A percentile compares a stretch with the other conserved stretches of the same genome.
phyloP scores from a whole-genome alignment of 2,329 filamentous ascomycete genomes.

The Phialophora chinensis region DNA sequence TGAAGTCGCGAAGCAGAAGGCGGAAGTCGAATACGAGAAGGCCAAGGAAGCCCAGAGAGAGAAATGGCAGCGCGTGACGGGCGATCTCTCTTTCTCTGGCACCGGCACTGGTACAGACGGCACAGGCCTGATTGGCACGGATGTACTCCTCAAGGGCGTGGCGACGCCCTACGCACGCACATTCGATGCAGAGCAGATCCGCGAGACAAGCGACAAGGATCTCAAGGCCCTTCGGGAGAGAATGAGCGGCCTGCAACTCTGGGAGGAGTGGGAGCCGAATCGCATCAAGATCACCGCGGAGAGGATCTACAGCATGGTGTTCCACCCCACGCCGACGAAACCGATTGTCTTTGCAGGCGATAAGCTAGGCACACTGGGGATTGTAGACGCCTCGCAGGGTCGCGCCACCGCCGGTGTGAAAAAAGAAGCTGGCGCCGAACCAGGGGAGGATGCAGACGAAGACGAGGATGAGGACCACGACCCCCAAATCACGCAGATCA shows the following conservation, averaged over 20 bases:
- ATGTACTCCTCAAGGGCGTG: constrained; percentile 66
- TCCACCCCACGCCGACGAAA: constrained; percentile 87
- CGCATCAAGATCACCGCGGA: constrained; percentile 94
- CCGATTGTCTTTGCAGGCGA: constrained; percentile 91
- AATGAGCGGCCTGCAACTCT: constrained; percentile 78
- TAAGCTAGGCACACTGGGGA: constrained; percentile 86
- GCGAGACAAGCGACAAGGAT: constrained; percentile 77
- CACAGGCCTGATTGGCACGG: constrained; percentile 61
- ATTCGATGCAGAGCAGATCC: constrained; percentile 82
- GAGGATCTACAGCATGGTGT: constrained; percentile 81
- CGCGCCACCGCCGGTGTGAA: constrained; percentile 47
- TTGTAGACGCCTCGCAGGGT: constrained; percentile 85
- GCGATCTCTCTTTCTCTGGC: constrained; percentile 72
- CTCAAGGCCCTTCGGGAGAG: constrained; percentile 74
- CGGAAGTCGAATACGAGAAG: constrained; percentile 66
- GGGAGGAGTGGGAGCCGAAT: constrained; percentile 82
- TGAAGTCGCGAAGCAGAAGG: constrained; percentile 71
- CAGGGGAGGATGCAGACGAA: constrained; percentile 56
- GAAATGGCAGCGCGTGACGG: constrained; percentile 69
- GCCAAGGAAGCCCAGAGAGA: constrained; percentile 63
- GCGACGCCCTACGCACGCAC: constrained; percentile 83
- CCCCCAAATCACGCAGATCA: constrained; percentile 85
- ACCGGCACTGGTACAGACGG: constrained; percentile 46
- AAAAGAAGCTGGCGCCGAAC: constrained; percentile 59
- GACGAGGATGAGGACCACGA: constrained; percentile 69